A percentile compares a stretch with the other conserved stretches of the same genome.
Evolutionary conservation across 768 basidiomycete species (phyloP).

Genomic region (Leccinum incarnatum): DNA sequence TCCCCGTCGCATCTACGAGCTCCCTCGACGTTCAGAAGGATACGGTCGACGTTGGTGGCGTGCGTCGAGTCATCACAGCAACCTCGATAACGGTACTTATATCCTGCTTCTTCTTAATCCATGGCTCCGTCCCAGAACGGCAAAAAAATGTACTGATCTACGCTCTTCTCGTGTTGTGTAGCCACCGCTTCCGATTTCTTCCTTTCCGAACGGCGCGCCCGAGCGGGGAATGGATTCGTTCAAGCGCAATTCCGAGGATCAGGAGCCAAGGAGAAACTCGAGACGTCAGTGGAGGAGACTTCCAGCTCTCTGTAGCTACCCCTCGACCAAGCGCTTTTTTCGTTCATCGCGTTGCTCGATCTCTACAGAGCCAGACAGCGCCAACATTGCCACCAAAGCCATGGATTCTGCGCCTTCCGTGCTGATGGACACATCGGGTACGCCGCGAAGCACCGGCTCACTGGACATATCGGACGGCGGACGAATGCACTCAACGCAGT

Average conservation of each 20-base stretch:
- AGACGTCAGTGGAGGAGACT: slow-evolving; percentile 18
- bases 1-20: slow-evolving; percentile 2
- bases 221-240: not conserved
- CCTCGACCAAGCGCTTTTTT: slow-evolving; percentile 8
- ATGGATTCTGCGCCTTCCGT: slow-evolving; percentile 22
- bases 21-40: slow-evolving; percentile 15
- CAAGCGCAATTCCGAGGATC: slow-evolving; percentile 15
- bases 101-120: slow-evolving; percentile 14
- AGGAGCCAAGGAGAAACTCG: slow-evolving; percentile 12
- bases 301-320: slow-evolving; percentile 21
- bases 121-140: slow-evolving; percentile 13
- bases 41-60: slow-evolving; percentile 17
- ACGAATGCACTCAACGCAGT: slow-evolving; percentile 20
- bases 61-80: slow-evolving; percentile 24
- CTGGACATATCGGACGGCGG: slow-evolving; percentile 15
- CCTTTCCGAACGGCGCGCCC: slow-evolving; percentile 15
- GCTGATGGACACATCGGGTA: slow-evolving; percentile 19
- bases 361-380: not conserved
- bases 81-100: slow-evolving; percentile 31
- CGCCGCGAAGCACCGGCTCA: slow-evolving; percentile 20
- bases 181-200: slow-evolving; percentile 21
- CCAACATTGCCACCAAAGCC: slow-evolving; percentile 8
- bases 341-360: slow-evolving; percentile 13
- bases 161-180: slow-evolving; percentile 14
- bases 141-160: slow-evolving; percentile 18